These are phyloP conservation scores for Backusella australiensis DNA, from an alignment of 192 early-diverging fungal genomes.

Conservation along the genomic window DNA sequence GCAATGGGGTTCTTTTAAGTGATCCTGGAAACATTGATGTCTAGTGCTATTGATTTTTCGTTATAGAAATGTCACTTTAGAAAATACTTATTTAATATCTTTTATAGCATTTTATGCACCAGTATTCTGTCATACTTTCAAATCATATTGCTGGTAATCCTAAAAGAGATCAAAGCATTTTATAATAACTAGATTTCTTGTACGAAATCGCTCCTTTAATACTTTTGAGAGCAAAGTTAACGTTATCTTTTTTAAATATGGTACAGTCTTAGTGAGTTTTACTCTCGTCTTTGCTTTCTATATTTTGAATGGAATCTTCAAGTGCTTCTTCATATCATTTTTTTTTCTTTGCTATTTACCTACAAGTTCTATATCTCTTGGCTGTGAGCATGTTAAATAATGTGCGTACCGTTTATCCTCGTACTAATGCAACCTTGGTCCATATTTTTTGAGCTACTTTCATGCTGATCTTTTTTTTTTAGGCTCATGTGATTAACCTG, in stretches of 20 bases:
- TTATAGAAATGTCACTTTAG: background rate
- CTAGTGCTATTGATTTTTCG: background rate
- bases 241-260: no score
- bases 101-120: background rate
- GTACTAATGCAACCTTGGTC: background rate
- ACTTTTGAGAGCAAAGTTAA: background rate
- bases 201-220: background rate
- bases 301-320: no score
- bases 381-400: background rate
- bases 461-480: background rate
- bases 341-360: no score
- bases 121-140: background rate
- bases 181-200: background rate
- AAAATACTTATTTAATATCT: background rate
- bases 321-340: no score
- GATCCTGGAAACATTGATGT: background rate
- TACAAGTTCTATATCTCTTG: no score
- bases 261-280: background rate
- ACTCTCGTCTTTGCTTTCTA: no score
- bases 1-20: background rate
- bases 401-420: background rate
- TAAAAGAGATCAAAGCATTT: background rate
- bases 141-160: background rate
- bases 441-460: background rate
- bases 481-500: background rate